Conservation (phyloP, 441 rosid genomes). For the Adansonia madagascariensis region DNA sequence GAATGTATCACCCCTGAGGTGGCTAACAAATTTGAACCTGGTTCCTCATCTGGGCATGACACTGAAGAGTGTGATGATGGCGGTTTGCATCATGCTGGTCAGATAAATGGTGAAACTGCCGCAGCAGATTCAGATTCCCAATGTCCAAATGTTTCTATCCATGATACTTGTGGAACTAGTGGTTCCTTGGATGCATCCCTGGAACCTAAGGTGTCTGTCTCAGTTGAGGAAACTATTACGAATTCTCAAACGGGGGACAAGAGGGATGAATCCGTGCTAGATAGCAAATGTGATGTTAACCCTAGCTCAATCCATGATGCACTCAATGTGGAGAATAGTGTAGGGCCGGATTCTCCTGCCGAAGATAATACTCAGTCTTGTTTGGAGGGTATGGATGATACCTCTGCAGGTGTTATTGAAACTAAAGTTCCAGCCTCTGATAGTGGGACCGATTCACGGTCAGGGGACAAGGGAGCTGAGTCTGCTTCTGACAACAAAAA, state of each 20-base stretch:
- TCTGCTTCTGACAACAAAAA: constrained; percentile 22
- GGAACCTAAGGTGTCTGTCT: constrained; percentile 29
- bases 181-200: constrained; percentile 38
- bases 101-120: constrained; percentile 36
- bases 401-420: constrained; percentile 20
- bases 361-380: constrained; percentile 28
- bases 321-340: constrained; percentile 23
- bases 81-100: constrained; percentile 26
- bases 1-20: constrained; percentile 30
- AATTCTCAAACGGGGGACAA: constrained; percentile 35
- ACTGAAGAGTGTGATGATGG: constrained; percentile 34
- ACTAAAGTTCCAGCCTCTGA: constrained; percentile 13
- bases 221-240: constrained; percentile 27
- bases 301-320: constrained; percentile 22
- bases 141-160: constrained; percentile 31
- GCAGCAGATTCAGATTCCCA: constrained; percentile 37
- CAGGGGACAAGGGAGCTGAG: constrained; percentile 34
- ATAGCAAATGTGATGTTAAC: constrained; percentile 17
- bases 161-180: constrained; percentile 34
- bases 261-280: constrained; percentile 33
- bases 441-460: constrained; percentile 28
- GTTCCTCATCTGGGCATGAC: constrained; percentile 42
- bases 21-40: constrained; percentile 42
- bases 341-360: constrained; percentile 21
- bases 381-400: constrained; percentile 25